Evolutionary conservation across 805 yeast species (phyloP), one percentile per base, ranked within the genome.

Genomic region (Candida oleophila): DNA sequence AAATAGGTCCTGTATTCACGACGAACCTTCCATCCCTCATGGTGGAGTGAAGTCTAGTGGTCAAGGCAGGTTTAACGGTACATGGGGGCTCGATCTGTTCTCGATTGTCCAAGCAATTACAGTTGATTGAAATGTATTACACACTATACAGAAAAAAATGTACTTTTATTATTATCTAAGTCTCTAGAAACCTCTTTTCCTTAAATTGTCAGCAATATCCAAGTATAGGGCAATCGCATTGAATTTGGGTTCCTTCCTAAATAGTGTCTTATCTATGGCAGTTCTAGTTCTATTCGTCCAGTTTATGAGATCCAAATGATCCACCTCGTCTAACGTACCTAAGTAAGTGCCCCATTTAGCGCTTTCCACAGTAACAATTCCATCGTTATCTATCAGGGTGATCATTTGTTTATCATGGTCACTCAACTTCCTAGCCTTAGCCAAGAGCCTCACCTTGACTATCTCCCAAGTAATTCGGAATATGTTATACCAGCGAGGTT

Each of bases 221-320:
- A 85, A 65, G 58, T 88, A 88, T 52, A 88, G 75, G 15, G 85
- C 85, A 34, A 82, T 69, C 0, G 94, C 85, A 53, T 85, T 78
- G 58, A 85, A 83, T 15, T 69, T 67, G 1, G 68, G 71, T 51
- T 65, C 53, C 57, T 61, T 61, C 55, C 59, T 53, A 54, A 60
- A 62, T 50, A 56, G 41, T 43, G 57, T 43, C 53, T 53, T 58
- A 59, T 72, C 69, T 44, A 67, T 35, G 50, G 63, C 47, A 55
- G 73, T 50, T 48, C 79, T 75, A 2, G 77, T 48, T 2, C 73
- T 59, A 55, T 83, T 85, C 42, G 83, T 78, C 95, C 96, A 85
- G 59, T 90, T 91, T 42, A 90, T 88, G 49, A 89, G 68, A 61
- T 91, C 96, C 49, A 89, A 69, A 65, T 90, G 97, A 64, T 90